These are phyloP conservation scores for Sicyos edulis DNA, from an alignment of 306 rosid species.

Conservation along the genomic window DNA sequence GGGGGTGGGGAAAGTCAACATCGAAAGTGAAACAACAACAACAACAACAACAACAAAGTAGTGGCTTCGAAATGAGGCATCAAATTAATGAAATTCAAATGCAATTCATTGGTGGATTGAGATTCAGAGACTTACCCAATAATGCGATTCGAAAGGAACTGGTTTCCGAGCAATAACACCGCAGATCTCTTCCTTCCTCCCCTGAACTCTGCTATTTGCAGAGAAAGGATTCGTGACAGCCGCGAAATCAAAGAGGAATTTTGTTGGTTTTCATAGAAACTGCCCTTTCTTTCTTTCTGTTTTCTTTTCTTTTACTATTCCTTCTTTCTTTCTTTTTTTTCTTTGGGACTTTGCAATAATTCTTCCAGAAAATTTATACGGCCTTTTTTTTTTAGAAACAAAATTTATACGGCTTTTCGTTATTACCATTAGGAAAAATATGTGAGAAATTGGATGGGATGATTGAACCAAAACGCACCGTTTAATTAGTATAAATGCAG, in stretches of 20 bases:
- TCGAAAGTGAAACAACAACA: slow-evolving; percentile 45
- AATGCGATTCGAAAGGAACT: slow-evolving; percentile 34
- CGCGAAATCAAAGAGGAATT: slow-evolving; percentile 27
- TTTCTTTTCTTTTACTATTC: too few relatives aligned
- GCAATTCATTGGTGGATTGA: slow-evolving; percentile 23
- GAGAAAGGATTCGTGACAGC: slow-evolving; percentile 31
- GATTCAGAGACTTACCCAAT: slow-evolving; percentile 46
- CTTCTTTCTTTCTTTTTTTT: too few relatives aligned
- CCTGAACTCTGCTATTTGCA: slow-evolving; percentile 22
- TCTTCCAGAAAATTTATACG: too few relatives aligned
- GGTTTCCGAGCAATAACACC: slow-evolving; percentile 27
- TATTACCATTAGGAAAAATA: too few relatives aligned
- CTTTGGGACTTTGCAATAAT: slow-evolving; percentile 3
- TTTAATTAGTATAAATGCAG: too few relatives aligned
- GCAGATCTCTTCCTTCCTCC: slow-evolving; percentile 45
- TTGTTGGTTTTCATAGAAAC: background rate
- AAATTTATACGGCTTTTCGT: too few relatives aligned
- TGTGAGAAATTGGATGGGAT: too few relatives aligned
- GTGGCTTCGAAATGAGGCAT: slow-evolving; percentile 26
- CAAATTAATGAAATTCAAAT: slow-evolving; percentile 25
- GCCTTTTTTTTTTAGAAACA: too few relatives aligned
- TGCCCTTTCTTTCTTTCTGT: background rate
- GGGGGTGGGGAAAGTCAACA: slow-evolving; percentile 1
- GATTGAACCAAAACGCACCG: too few relatives aligned
- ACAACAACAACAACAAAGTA: slow-evolving; percentile 38